These are phyloP conservation scores for Yamadazyma friedrichii DNA, from an alignment of 1,139 yeast species.

Conservation along the genomic window DNA sequence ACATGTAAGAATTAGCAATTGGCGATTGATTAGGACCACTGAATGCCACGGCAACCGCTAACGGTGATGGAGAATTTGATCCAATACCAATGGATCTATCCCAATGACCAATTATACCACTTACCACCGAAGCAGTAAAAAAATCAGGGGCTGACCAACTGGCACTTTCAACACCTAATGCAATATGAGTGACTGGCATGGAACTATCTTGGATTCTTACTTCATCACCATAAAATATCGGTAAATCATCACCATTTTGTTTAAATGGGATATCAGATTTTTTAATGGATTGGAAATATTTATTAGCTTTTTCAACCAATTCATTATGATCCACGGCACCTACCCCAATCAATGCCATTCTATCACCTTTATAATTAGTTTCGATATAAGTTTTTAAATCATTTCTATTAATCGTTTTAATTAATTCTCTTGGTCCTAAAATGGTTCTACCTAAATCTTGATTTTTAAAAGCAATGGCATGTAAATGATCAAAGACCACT, in stretches of 20 bases:
- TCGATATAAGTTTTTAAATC: conserved; percentile 80
- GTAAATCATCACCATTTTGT: conserved; percentile 77
- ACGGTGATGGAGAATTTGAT: conserved; percentile 69
- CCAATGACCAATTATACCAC: conserved; percentile 97
- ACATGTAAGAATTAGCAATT: conserved; percentile 91
- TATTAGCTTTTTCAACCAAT: conserved; percentile 72
- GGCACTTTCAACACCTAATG: conserved; percentile 96
- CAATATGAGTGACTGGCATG: conserved; percentile 87
- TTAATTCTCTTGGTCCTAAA: conserved; percentile 89
- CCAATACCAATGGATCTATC: conserved; percentile 87
- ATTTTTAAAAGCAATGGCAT: conserved; percentile 83
- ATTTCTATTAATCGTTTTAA: conserved; percentile 69
- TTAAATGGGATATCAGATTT: conserved; percentile 63
- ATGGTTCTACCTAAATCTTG: conserved; percentile 98
- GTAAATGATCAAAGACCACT: conserved; percentile 95
- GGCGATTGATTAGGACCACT: conserved; percentile 52
- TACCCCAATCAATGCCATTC: conserved; percentile 96
- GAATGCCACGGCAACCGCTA: conserved; percentile 74
- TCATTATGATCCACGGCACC: conserved; percentile 91
- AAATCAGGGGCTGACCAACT: conserved; percentile 97
- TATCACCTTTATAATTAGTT: conserved; percentile 89
- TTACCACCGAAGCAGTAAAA: conserved; percentile 92
- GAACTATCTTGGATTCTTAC: conserved; percentile 79
- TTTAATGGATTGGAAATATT: conserved; percentile 69
- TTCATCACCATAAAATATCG: conserved; percentile 84